Evolutionary conservation across 2,329 filamentous ascomycete species (phyloP).

Genomic region (Escovopsis sp.): DNA sequence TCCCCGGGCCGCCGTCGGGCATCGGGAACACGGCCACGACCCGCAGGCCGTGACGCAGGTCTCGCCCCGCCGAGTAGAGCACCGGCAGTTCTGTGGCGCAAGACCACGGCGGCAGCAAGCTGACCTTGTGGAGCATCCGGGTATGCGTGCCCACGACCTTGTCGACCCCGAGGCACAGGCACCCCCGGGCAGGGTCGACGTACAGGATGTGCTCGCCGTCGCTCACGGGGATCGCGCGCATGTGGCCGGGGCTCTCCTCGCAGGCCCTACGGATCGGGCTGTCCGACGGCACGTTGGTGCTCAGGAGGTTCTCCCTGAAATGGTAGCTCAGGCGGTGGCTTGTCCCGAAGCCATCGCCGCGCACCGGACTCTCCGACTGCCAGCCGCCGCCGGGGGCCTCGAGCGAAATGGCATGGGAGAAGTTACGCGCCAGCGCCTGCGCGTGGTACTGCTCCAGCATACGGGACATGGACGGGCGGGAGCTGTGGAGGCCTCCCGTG

Average conservation of each 20-base stretch:
- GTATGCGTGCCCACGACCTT: slow-evolving; percentile 34
- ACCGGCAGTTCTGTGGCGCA: slow-evolving; percentile 24
- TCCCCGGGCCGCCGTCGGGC: not conserved
- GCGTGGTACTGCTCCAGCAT: slow-evolving; percentile 12
- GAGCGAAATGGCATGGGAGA: too few species aligned
- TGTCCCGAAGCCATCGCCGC: not conserved
- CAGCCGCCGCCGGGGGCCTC: too few species aligned
- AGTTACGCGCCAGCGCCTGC: slow-evolving; percentile 6
- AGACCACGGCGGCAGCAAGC: slow-evolving; percentile 24
- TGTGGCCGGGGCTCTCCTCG: slow-evolving; percentile 40
- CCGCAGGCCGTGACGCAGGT: slow-evolving; percentile 41
- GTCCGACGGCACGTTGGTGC: slow-evolving; percentile 7
- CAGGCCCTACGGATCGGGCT: slow-evolving; percentile 16
- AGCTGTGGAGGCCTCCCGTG: slow-evolving; percentile 24
- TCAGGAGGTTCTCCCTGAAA: slow-evolving; percentile 5
- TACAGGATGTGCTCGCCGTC: slow-evolving; percentile 53
- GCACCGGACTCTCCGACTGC: not conserved
- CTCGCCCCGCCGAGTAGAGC: slow-evolving; percentile 40
- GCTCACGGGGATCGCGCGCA: slow-evolving; percentile 47
- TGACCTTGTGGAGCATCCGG: slow-evolving; percentile 43
- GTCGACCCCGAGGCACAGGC: slow-evolving; percentile 47
- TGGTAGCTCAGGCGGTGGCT: not conserved
- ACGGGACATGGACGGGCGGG: slow-evolving; percentile 9
- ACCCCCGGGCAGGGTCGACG: slow-evolving; percentile 41
- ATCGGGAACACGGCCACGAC: slow-evolving; percentile 39